A percentile compares a stretch with the other conserved stretches of the same genome.
Evolutionary conservation across 768 basidiomycete species (phyloP).

Genomic region (Hydnomerulius pinastri): DNA sequence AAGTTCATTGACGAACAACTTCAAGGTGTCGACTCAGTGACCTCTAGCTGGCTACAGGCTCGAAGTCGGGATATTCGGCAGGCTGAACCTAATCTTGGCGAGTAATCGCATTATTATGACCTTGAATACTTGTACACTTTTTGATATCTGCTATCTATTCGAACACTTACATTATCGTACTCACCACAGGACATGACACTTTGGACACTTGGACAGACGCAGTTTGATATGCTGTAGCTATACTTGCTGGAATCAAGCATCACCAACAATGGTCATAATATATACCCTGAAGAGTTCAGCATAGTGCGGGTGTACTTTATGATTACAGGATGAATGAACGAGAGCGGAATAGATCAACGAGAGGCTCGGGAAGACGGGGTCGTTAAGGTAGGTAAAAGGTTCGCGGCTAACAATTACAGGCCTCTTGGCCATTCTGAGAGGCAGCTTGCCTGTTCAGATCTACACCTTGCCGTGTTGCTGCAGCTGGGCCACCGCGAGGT

Average conservation of each 20-base stretch:
- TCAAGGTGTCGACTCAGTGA: conserved; percentile 39
- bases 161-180: not conserved
- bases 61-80: conserved; percentile 63
- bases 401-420: conserved; percentile 70
- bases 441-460: conserved; percentile 74
- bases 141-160: not conserved
- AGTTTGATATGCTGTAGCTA: no score
- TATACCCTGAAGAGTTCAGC: conserved; percentile 27
- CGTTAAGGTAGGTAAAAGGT: conserved; percentile 2
- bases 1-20: conserved; percentile 52
- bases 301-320: conserved; percentile 27
- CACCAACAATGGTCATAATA: conserved; percentile 1
- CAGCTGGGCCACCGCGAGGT: conserved; percentile 50
- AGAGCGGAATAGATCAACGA: conserved; percentile 12
- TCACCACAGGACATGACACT: no score
- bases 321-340: conserved; percentile 29
- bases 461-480: conserved; percentile 61
- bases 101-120: not conserved
- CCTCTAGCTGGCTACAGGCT: conserved; percentile 56
- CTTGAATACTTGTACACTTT: not conserved
- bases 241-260: not conserved
- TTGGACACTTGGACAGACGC: no score
- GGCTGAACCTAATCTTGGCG: conserved; percentile 37
- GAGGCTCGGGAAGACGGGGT: conserved; percentile 7
- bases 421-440: conserved; percentile 53